Evolutionary conservation across 768 basidiomycete species (phyloP).

Genomic region (Krasilnikovozyma curviuscula): DNA sequence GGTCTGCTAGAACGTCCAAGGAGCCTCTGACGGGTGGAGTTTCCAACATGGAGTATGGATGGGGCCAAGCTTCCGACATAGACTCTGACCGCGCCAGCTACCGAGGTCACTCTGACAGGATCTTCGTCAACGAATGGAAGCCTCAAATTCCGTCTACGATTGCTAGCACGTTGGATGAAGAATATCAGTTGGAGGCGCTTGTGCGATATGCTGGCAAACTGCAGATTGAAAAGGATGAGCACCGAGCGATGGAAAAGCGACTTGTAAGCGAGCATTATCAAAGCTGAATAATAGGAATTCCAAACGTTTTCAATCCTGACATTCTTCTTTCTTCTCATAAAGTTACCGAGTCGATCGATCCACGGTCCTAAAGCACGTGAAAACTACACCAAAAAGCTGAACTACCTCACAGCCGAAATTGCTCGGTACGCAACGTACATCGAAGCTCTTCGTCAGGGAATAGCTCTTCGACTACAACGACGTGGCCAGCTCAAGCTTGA

Average conservation of each 20-base stretch:
- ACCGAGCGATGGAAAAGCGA: conserved; percentile 57
- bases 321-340: neutral
- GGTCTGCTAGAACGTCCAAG: conserved; percentile 88
- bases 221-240: conserved; percentile 58
- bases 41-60: conserved; percentile 98
- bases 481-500: too few species aligned
- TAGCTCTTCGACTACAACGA: too few species aligned
- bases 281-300: conserved; percentile 5
- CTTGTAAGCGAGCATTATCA: conserved; percentile 35
- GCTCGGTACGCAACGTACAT: conserved; percentile 93
- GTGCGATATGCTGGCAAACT: conserved; percentile 57
- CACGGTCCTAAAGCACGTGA: conserved; percentile 55
- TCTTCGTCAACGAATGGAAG: conserved; percentile 82
- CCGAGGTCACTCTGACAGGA: conserved; percentile 25
- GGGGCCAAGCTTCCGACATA: conserved; percentile 29
- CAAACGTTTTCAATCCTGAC: neutral
- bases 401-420: conserved; percentile 72
- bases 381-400: conserved; percentile 87
- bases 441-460: conserved; percentile 71
- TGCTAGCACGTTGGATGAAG: conserved; percentile 73
- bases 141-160: conserved; percentile 67
- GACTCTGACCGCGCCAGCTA: conserved; percentile 2
- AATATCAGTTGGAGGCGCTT: conserved; percentile 74
- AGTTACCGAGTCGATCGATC: conserved; percentile 61
- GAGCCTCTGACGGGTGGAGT: conserved; percentile 91